Evolutionary conservation across 495 filamentous ascomycete species (phyloP).

Genomic region (Terfezia boudieri): DNA sequence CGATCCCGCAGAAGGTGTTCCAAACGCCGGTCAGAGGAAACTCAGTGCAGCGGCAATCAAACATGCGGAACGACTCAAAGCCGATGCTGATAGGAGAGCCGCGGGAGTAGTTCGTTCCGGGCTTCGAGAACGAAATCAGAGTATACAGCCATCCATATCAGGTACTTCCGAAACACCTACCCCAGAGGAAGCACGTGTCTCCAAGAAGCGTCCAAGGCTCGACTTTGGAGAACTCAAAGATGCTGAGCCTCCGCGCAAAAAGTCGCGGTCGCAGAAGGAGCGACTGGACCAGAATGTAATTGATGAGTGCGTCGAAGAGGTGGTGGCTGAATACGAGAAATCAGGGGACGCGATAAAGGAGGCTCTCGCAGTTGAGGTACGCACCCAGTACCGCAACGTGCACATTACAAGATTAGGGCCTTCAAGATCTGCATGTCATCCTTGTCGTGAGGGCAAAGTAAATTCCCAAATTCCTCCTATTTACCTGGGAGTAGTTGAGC

Average conservation of each 20-base stretch:
- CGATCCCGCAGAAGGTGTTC: background rate
- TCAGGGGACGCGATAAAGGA: background rate
- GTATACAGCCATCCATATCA: background rate
- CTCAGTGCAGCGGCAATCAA: background rate
- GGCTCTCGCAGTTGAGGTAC: background rate
- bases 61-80: background rate
- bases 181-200: background rate
- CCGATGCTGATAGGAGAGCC: background rate
- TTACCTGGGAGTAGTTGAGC: no score
- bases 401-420: background rate
- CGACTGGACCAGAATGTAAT: background rate
- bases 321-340: background rate
- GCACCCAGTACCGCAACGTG: background rate
- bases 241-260: background rate
- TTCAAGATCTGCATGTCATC: background rate
- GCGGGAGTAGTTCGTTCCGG: background rate
- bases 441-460: background rate
- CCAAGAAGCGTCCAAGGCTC: background rate
- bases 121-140: background rate
- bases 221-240: background rate
- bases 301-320: background rate
- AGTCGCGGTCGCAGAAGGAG: background rate
- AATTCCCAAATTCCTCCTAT: background rate
- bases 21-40: background rate
- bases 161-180: background rate